Percentiles rank a stretch among this genome's conserved stretches.
Evolutionary conservation across 164 flowering plant genomes (phyloP).

Genomic region (Magnolia changhungtana): DNA sequence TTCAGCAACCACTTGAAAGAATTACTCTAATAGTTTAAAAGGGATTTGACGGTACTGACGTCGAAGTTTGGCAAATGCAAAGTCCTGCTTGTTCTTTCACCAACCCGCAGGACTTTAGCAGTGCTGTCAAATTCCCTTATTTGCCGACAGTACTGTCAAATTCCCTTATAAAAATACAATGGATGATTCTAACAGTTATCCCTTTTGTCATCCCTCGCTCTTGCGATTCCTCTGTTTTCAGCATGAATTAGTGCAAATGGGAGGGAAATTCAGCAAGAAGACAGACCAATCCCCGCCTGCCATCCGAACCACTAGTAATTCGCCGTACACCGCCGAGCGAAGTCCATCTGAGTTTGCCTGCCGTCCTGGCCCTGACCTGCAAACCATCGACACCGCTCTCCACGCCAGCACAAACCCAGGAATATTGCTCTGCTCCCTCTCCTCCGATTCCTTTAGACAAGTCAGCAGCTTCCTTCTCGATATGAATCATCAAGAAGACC

Average conservation of each 20-base stretch:
- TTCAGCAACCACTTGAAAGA: too few species aligned
- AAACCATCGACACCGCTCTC: conserved; percentile 42
- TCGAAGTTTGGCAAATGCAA: too few species aligned
- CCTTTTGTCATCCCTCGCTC: too few species aligned
- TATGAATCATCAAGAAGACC: conserved; percentile 74
- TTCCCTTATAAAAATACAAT: too few species aligned
- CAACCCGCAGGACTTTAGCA: too few species aligned
- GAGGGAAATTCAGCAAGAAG: conserved; percentile 19
- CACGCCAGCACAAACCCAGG: conserved; percentile 54
- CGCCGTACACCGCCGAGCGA: conserved; percentile 34
- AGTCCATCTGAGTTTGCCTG: conserved; percentile 63
- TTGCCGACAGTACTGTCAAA: too few species aligned
- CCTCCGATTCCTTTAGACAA: conserved; percentile 61
- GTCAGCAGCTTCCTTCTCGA: conserved; percentile 59
- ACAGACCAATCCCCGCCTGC: conserved; percentile 17
- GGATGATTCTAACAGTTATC: too few species aligned
- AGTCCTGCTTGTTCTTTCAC: too few species aligned
- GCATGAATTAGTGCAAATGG: conserved; percentile 16
- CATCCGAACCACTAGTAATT: conserved; percentile 2
- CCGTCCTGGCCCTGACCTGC: conserved; percentile 48
- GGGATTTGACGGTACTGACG: too few species aligned
- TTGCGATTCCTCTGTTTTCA: too few species aligned
- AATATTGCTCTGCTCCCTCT: conserved; percentile 46
- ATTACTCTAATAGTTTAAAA: too few species aligned
- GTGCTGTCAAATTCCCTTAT: too few species aligned